phyloP scores from a whole-genome alignment of 1,139 yeast genomes.

The Nakaseomyces uthaithaninus region DNA sequence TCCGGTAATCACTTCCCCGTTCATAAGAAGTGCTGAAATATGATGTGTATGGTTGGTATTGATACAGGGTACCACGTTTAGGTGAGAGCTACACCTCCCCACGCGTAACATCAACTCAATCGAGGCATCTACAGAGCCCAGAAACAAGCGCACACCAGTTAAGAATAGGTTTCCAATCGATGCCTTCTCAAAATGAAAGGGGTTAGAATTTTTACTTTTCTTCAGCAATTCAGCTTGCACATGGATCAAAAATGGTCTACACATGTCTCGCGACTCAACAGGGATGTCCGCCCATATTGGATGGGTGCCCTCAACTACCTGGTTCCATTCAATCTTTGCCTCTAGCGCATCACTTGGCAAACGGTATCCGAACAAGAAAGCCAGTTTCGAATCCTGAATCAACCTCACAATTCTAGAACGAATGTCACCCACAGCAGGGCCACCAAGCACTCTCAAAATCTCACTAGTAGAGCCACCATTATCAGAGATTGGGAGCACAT shows the following conservation, averaged over 20 bases:
- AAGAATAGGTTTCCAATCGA: conserved; percentile 78
- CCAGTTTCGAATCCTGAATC: conserved; percentile 39
- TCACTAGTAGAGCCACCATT: conserved; percentile 96
- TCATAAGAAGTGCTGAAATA: conserved; percentile 64
- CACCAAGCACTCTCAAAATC: conserved; percentile 79
- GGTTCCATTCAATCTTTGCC: conserved; percentile 70
- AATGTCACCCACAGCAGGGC: conserved; percentile 92
- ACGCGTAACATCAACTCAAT: conserved; percentile 66
- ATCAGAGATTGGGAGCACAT: conserved; percentile 77
- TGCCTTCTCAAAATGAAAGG: conserved; percentile 67
- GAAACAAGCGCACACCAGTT: conserved; percentile 72
- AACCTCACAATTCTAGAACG: conserved; percentile 73
- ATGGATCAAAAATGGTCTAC: conserved; percentile 70
- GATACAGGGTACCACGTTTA: conserved; percentile 68
- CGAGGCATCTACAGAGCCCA: conserved; percentile 79
- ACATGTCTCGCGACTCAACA: conserved; percentile 60
- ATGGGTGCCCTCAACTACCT: conserved; percentile 74
- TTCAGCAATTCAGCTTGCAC: conserved; percentile 71
- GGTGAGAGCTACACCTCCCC: conserved; percentile 49
- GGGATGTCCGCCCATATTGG: conserved; percentile 55
- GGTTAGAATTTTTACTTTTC: conserved; percentile 48
- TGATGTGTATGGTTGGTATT: conserved; percentile 82
- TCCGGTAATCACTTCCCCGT: conserved; percentile 78
- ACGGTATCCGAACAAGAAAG: conserved; percentile 50
- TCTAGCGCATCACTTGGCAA: conserved; percentile 42